Base-by-base conservation (phyloP, 1,284 basidiomycete species). In the Leucoagaricus sp. region DNA sequence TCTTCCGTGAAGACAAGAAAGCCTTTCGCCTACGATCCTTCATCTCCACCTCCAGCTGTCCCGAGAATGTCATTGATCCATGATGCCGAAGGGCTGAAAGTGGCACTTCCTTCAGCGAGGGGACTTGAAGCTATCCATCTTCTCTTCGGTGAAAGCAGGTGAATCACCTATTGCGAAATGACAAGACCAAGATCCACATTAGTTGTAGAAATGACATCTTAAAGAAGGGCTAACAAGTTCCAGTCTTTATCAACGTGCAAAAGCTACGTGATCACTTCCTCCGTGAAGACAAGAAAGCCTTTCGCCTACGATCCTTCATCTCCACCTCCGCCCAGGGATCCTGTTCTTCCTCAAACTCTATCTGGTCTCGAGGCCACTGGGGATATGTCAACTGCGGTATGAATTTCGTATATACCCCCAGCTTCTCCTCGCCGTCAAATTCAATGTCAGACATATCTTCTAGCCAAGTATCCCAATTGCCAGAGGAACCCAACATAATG, bases 401-500 rank as follows among this genome's bases (percentile, higher is more conserved):
- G 9, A 53, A 29, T 21, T 38, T 7, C 8, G 21, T 13, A n/a
- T 53, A 53, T 4, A 46, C 9, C 15, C 2, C 2, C 17, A 53
- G 13, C 13, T 15, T 3, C 10, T 36, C 42, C 33, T 42, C 19
- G 10, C 13, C 28, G 2, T 33, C 41, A 13, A 28, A 42, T 17
- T 34, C 44, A 5, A 26, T 23, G 10, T 47, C 52, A 3, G 44
- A 46, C 28, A 46, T 23, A 6, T 28, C 44, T 36, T 46, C 52
- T 7, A 46, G 25, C 42, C 45, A 53, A 13, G 25, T 33, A n/a
- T 53, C 52, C 45, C 42, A 47, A 25, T 47, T 17, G n/a, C 52
- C 52, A 17, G 44, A 53, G 33, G 17, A 34, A 21, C 52, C 52
- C 23, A 53, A 15, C 26, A 53, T 29, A 13, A 53, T 21, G 17